phyloP scores from a whole-genome alignment of 176 grass and related monocot genomes.

The Phoenix roebelenii region DNA sequence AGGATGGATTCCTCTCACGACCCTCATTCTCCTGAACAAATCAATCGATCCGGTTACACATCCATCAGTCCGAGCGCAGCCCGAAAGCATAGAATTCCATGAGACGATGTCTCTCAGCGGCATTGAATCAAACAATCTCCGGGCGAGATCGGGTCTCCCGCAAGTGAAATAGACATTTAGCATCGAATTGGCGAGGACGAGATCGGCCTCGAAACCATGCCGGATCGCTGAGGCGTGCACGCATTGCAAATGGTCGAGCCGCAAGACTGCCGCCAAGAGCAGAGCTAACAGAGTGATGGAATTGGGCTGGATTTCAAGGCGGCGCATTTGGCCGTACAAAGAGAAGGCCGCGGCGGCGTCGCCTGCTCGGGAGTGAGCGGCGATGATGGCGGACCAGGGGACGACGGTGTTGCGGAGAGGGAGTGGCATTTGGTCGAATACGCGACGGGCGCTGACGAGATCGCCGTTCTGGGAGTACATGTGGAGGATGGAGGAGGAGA shows the following conservation, averaged over 20 bases:
- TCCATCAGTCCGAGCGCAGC: slow-evolving; percentile 6
- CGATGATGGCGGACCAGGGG: slow-evolving; percentile 19
- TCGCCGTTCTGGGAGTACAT: slow-evolving; percentile 8
- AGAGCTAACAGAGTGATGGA: slow-evolving; percentile 14
- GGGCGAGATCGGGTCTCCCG: slow-evolving; percentile 1
- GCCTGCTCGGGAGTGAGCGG: slow-evolving; percentile 8
- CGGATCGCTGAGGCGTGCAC: slow-evolving; percentile 2
- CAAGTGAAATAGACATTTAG: slow-evolving; percentile 6
- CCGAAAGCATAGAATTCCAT: slow-evolving; percentile 15
- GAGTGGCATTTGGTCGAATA: slow-evolving; percentile 13
- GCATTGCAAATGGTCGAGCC: slow-evolving; percentile 4
- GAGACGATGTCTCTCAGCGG: slow-evolving; percentile 10
- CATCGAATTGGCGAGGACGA: slow-evolving; percentile 17
- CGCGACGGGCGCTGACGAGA: background rate
- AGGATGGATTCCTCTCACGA: slow-evolving; percentile 5
- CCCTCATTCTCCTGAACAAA: slow-evolving; percentile 10
- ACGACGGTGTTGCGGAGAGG: slow-evolving; percentile 7
- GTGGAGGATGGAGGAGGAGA: slow-evolving; percentile 23
- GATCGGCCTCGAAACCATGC: slow-evolving; percentile 4
- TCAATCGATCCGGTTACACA: background rate
- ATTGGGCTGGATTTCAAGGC: slow-evolving; percentile 9
- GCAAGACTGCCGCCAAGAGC: background rate
- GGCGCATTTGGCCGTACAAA: slow-evolving; percentile 10
- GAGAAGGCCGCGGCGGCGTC: background rate
- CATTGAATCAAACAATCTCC: slow-evolving; percentile 21